Base-by-base conservation (phyloP, 2,329 filamentous ascomycete genomes). In the Leptodontidium sp. region DNA sequence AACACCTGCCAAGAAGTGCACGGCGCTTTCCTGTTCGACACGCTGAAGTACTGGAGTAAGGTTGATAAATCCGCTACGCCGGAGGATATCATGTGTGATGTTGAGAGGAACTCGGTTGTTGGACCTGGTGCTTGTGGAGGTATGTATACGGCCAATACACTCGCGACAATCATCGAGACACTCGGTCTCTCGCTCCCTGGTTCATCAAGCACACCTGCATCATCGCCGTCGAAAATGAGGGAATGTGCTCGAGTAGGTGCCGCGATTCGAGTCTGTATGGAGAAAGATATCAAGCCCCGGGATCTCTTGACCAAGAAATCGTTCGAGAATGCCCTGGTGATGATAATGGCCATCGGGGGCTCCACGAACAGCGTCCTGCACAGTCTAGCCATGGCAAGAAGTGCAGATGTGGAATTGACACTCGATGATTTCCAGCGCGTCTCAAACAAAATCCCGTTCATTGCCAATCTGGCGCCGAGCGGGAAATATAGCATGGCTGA, bases 401-500 rank as follows among this genome's bases (percentile, higher is more conserved):
- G 90, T 1, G 90, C 90, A 2, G 87, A 86, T 59, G 86, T 92
- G 0, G 84, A 88, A 17, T 80, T 93, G 11, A 89, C 86, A 0
- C 79, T 93, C 26, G 88, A 91, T 76, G 90, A 93, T 76, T 86
- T 93, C 78, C 90, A 93, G 78, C 83, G 88, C 62, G 89, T 92
- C 43, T 88, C 86, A 74, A 83, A 92, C 78, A 90, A 90, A 74
- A 89, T 92, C n/a, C 90, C 90, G 0, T 92, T 92, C 78, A 87
- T 93, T 66, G 90, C 90, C 1, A 87, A 93, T 75, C 83, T 93
- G 7, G 88, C 90, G 0, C 95, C 95, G 0, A 91, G 88, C 43
- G 95, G 95, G 9, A 90, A 90, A 73, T 94, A 94, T 81, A 90
- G 92, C 78, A 96, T 97, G 89, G 92, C 93, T 65, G 94, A 97